Base-by-base conservation (phyloP, 106 monocot species). In the Alisma plantagoaquatica region DNA sequence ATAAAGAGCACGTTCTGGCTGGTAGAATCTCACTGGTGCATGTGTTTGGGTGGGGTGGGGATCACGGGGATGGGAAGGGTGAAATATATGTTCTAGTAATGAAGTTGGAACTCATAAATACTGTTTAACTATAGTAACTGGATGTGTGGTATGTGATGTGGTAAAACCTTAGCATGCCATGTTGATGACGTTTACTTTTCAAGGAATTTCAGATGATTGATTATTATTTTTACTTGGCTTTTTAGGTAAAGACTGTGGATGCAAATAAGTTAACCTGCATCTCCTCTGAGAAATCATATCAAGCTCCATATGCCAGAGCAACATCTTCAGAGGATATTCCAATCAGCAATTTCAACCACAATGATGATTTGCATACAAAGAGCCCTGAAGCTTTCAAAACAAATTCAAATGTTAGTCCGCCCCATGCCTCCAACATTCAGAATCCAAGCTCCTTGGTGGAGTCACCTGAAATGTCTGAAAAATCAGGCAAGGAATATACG, bases 231-330 rank as follows among this genome's bases (percentile, higher is more conserved):
- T 14, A 5, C 7, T 16, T 19, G 29, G 56, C 27, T 33, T 33
- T 46, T 15, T 61, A 86, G 86, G 64, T 81, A 35, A 59, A 46
- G 2, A 51, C 33, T 50, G 61, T 67, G 21, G 27, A 46, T 19
- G 4, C 21, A 4, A 71, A 64, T 38, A 63, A 66, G 23, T 61
- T 55, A 15, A 56, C 35, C 28, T 47, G 24, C 3, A 3, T 23
- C 31, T n/a, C 51, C 3, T 28, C 59, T 23, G 62, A 53, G 31
- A 77, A 66, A 51, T 26, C 64, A 26, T 84, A 81, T 62, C 70
- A 69, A 47, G 77, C 91, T 10, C 91, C 84, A 29, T 63, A 50
- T 59, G 84, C 91, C 12, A 64, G 77, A 59, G 35, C 71, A 57
- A 60, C 75, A 53, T 77, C 91, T 5, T 19, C 73, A 46, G 81